phyloP scores from a whole-genome alignment of 2,329 filamentous ascomycete species.

The Sclerotinia sclerotiorum region DNA sequence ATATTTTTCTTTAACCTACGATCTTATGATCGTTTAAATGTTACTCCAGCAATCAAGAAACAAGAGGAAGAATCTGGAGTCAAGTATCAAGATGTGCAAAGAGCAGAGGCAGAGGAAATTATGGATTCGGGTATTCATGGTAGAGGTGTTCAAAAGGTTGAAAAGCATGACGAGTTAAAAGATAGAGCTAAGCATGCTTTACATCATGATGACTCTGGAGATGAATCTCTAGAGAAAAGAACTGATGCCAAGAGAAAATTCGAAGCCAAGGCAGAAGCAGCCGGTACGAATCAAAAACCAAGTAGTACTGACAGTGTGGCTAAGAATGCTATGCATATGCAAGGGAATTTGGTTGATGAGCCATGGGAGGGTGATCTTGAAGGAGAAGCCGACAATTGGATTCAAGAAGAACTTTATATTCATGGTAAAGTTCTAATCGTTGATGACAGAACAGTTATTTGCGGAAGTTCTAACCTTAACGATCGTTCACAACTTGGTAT shows the following conservation, averaged over 20 bases:
- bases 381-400: conserved; percentile 80
- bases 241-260: conserved; percentile 54
- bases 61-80: conserved; percentile 81
- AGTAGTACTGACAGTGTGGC: conserved; percentile 54
- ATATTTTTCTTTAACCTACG: conserved; percentile 94
- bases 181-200: conserved; percentile 43
- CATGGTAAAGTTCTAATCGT: conserved; percentile 89
- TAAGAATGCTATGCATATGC: conserved; percentile 77
- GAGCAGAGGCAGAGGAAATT: conserved; percentile 84
- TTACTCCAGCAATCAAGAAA: conserved; percentile 69
- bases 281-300: conserved; percentile 36
- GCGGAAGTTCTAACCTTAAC: conserved; percentile 87
- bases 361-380: conserved; percentile 72
- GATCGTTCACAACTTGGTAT: conserved; percentile 84
- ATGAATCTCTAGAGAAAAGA: conserved; percentile 44
- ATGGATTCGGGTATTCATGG: conserved; percentile 75
- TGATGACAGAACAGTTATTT: conserved; percentile 82
- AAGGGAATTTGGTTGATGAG: conserved; percentile 65
- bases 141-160: conserved; percentile 44
- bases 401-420: conserved; percentile 95
- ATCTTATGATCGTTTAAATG: conserved; percentile 89
- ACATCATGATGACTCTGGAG: conserved; percentile 39
- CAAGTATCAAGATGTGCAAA: conserved; percentile 81
- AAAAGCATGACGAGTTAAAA: conserved; percentile 49
- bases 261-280: conserved; percentile 47